Evolutionary conservation across 2,329 filamentous ascomycete genomes (phyloP).

Genomic region (Calonectria honghensis): DNA sequence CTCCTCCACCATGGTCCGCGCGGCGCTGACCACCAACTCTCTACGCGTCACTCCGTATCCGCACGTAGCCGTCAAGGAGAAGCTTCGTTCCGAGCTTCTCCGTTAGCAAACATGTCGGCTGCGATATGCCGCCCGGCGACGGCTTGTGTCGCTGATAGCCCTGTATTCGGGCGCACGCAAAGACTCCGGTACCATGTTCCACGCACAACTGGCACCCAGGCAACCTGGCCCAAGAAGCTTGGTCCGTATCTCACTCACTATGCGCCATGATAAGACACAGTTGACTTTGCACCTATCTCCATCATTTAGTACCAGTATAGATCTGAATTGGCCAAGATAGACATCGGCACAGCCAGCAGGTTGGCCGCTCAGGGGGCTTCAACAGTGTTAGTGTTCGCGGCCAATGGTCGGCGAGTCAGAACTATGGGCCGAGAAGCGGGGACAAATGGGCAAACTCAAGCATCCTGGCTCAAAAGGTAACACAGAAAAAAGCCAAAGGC

Average conservation of each 20-base stretch:
- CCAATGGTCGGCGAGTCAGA: conserved; percentile 47
- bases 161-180: conserved; percentile 47
- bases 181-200: conserved; percentile 58
- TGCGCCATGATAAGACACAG: conserved; percentile 60
- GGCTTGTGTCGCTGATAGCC: conserved; percentile 22
- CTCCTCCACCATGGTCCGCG: conserved; percentile 59
- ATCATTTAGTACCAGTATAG: conserved; percentile 63
- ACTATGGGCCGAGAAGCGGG: not conserved
- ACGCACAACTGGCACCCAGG: conserved; percentile 58
- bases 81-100: conserved; percentile 56
- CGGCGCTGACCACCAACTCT: conserved; percentile 57
- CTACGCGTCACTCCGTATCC: conserved; percentile 56
- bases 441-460: not conserved
- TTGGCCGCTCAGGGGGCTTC: conserved; percentile 67
- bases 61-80: conserved; percentile 61
- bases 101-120: conserved; percentile 48
- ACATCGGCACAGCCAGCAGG: conserved; percentile 54
- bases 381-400: conserved; percentile 60
- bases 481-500: conserved; percentile 2
- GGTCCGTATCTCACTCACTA: conserved; percentile 55
- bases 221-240: conserved; percentile 36
- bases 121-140: conserved; percentile 35
- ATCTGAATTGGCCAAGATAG: conserved; percentile 63
- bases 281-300: conserved; percentile 56
- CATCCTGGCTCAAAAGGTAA: not conserved